Evolutionary conservation across 257 asterid genomes (phyloP).

Genomic region (Ajuga chamaepitys): DNA sequence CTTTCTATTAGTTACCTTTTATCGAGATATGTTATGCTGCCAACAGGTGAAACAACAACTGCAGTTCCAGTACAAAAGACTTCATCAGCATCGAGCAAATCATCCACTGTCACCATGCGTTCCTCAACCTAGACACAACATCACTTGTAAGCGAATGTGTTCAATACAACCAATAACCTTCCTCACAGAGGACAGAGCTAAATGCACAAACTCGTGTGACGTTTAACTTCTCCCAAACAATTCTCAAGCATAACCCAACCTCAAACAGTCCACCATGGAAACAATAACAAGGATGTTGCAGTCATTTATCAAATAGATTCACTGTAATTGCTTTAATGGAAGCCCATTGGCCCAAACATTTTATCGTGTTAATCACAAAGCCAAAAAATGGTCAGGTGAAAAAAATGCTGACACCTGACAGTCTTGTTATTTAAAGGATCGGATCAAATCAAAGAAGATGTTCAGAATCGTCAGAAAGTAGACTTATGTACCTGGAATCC

Average conservation of each 20-base stretch:
- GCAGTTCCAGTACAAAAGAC: slow-evolving; percentile 98
- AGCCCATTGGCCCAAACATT: too few relatives aligned
- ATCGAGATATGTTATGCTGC: slow-evolving; percentile 73
- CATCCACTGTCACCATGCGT: slow-evolving; percentile 69
- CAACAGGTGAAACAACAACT: slow-evolving; percentile 90
- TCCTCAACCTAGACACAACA: slow-evolving; percentile 67
- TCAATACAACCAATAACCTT: not conserved
- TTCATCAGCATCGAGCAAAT: slow-evolving; percentile 96
- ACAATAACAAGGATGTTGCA: not conserved
- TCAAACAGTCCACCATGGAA: not conserved
- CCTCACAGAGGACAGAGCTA: not conserved
- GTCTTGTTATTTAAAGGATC: too few relatives aligned
- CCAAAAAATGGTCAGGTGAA: too few relatives aligned
- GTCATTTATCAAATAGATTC: not conserved
- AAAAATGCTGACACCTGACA: too few relatives aligned
- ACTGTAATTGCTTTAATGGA: too few relatives aligned
- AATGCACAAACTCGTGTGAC: not conserved
- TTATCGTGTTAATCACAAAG: too few relatives aligned
- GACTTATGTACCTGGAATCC: slow-evolving; percentile 45
- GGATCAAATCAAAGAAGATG: not conserved
- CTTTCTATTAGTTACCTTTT: slow-evolving; percentile 36
- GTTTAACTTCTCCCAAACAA: not conserved
- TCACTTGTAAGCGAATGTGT: not conserved
- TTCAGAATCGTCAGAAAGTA: slow-evolving; percentile 1
- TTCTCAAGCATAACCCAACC: not conserved